A percentile compares a stretch with the other conserved stretches of the same genome.
Evolutionary conservation across 1,139 yeast species (phyloP).

Genomic region (Petasospora rhodanensis): DNA sequence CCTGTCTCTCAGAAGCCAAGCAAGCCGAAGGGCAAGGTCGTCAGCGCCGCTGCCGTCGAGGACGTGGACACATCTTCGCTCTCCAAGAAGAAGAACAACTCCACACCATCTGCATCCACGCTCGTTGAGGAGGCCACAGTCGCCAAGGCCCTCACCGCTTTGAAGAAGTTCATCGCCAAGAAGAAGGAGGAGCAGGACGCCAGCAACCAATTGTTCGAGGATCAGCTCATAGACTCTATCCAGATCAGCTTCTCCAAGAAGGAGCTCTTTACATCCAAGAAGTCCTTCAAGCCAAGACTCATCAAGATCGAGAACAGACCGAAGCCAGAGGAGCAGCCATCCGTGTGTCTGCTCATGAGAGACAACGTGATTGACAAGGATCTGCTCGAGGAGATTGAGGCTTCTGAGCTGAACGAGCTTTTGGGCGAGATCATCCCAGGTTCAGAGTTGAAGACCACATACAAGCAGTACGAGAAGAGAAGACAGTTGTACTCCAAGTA

Average conservation of each 20-base stretch:
- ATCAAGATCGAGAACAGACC: conserved; percentile 32
- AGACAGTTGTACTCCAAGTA: conserved; percentile 56
- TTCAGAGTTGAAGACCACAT: conserved; percentile 58
- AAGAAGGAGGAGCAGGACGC: conserved; percentile 30
- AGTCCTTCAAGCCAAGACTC: conserved; percentile 68
- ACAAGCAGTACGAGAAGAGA: conserved; percentile 65
- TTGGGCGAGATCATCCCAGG: conserved; percentile 41
- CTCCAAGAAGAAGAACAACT: conserved; percentile 6
- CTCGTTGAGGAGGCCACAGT: conserved; percentile 24
- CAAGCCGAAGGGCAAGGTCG: conserved; percentile 25
- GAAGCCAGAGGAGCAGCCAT: conserved; percentile 41
- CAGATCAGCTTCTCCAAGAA: conserved; percentile 46
- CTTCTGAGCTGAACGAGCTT: conserved; percentile 32
- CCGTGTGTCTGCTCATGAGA: conserved; percentile 69
- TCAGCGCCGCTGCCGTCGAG: conserved; percentile 19
- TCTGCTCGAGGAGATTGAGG: conserved; percentile 57
- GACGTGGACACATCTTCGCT: conserved; percentile 13
- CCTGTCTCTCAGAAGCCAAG: conserved; percentile 3
- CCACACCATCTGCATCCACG: conserved; percentile 4
- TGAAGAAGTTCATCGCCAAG: conserved; percentile 40
- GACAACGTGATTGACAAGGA: conserved; percentile 57
- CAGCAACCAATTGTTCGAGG: conserved; percentile 46
- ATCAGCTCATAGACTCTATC: conserved; percentile 43
- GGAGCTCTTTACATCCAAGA: conserved; percentile 58
- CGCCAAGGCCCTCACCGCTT: conserved; percentile 45